These are phyloP conservation scores for Camelina sativa DNA, from an alignment of 345 rosid genomes.

Conservation along the genomic window DNA sequence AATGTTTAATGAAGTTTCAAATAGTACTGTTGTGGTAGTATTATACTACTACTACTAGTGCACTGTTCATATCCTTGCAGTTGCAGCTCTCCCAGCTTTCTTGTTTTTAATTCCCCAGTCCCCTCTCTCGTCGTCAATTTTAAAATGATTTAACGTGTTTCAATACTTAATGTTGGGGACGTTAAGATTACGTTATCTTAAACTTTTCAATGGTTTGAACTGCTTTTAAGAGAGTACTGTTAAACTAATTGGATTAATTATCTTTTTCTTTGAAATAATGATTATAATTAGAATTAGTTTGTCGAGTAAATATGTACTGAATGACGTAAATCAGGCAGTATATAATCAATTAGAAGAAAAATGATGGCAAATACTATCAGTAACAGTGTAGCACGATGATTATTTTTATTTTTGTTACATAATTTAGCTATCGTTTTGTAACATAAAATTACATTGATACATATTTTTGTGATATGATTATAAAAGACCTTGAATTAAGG, in stretches of 20 bases:
- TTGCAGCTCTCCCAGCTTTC: constrained; percentile 34
- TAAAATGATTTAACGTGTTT: not conserved
- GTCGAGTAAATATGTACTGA: not conserved
- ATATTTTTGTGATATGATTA: not conserved
- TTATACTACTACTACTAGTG: too few species aligned
- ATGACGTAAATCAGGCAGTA: not conserved
- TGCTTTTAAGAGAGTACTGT: not conserved
- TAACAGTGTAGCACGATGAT: not conserved
- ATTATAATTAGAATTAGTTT: not conserved
- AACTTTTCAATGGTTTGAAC: constrained; percentile 6
- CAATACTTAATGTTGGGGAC: constrained; percentile 15
- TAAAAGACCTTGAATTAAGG: constrained; percentile 41
- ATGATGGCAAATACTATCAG: not conserved
- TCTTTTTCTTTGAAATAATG: not conserved
- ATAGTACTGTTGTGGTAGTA: not conserved
- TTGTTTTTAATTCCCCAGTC: constrained; percentile 31
- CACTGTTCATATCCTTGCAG: constrained; percentile 6
- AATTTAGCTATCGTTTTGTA: not conserved
- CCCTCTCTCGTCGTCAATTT: not conserved
- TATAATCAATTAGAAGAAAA: not conserved
- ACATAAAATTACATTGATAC: not conserved
- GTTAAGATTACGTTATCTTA: constrained; percentile 29
- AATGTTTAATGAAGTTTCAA: constrained; percentile 29
- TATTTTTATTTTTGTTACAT: not conserved
- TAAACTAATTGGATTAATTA: not conserved